Evolutionary conservation across 169 alveolate species (phyloP), one percentile per base, ranked within the genome.

Genomic region (Babesia sp.): DNA sequence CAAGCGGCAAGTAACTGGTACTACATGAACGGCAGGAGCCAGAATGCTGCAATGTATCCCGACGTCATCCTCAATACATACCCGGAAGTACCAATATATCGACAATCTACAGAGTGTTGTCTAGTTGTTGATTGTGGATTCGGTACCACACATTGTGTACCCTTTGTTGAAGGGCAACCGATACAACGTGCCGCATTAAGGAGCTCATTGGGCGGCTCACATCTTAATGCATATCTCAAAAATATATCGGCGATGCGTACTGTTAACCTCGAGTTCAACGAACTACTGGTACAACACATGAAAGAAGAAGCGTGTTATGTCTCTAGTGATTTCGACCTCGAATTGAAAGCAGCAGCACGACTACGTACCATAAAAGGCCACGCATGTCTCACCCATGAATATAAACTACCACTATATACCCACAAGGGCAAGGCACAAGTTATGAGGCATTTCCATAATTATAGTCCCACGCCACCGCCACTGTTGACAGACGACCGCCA

Each of bases 101-200:
- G n/a, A n/a, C n/a, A n/a, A n/a, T 88, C 41, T 6, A 76, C 84
- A 33, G 71, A 91, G n/a, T 88, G 94, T 57, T 91, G 95, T 37
- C 72, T 92, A 26, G 92, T 90, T 26, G 82, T 92, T n/a, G 96
- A 92, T 48, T 86, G 90, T n/a, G 96, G 96, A 2, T 92, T 82
- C 76, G 87, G 93, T 59, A 78, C 86, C 41, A 75, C 92, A 26
- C 91, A 87, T 59, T 74, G 87, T 16, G 88, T 92, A 50, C 94
- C 96, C 6, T 90, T 86, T 58, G 90, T 83, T 41, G 90, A 91
- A 63, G 84, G 89, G 37, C 59, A 67, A 58, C 81, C 94, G 24
- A 59, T 91, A 14, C 94, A 89, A 37, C 71, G 87, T 24, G 94
- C 94, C 37, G 91, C 93, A 20, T 90, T 92, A 33, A 76, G 95